These are phyloP conservation scores for Ustilago xerochloae DNA, from an alignment of 1,284 basidiomycete genomes.

Conservation along the genomic window DNA sequence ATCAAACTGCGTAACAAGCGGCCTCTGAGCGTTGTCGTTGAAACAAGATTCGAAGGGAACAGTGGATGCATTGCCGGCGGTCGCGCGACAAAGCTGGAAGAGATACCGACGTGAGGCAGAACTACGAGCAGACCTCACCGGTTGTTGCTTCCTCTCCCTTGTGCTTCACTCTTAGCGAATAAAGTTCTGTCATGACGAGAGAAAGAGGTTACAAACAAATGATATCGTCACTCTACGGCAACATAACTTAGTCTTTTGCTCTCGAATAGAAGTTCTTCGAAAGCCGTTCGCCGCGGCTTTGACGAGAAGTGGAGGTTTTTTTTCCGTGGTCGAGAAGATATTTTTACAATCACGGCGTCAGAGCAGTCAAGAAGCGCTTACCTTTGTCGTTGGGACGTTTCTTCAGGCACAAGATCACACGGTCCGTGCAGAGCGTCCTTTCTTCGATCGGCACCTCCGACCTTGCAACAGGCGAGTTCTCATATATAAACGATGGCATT, in stretches of 20 bases:
- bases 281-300: not conserved
- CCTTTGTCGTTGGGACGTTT: not conserved
- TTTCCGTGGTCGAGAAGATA: not conserved
- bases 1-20: not conserved
- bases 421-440: not conserved
- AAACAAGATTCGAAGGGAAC: not conserved
- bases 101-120: no score
- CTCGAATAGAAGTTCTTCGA: slow-evolving; percentile 4
- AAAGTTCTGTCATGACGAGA: no score
- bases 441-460: no score
- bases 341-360: not conserved
- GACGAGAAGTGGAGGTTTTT: slow-evolving; percentile 3
- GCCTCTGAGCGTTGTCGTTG: no score
- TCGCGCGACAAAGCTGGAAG: not conserved
- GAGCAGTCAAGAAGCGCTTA: not conserved
- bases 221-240: no score
- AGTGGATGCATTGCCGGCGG: slow-evolving; percentile 1
- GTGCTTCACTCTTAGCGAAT: no score
- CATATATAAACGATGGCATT: not conserved
- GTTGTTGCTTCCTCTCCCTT: no score
- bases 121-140: no score
- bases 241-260: not conserved
- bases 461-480: not conserved
- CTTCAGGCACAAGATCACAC: not conserved
- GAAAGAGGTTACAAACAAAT: no score